These are phyloP conservation scores for Skeletonema costatum DNA, from an alignment of 108 stramenopile species.

Conservation along the genomic window DNA sequence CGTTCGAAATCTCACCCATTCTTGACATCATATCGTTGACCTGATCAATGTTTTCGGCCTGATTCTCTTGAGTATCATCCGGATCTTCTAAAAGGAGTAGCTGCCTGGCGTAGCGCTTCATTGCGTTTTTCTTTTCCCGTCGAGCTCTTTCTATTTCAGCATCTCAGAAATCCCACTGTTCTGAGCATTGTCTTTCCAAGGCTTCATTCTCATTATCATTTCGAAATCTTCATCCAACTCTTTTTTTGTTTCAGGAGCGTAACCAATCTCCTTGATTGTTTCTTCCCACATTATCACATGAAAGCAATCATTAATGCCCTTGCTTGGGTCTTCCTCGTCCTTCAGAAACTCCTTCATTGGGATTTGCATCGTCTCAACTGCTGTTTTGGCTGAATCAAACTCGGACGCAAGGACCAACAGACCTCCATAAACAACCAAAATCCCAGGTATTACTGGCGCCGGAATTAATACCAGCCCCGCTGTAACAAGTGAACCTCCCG, in stretches of 20 bases:
- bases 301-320: not conserved
- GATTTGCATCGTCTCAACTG: slow-evolving; percentile 14
- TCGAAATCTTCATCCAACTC: slow-evolving; percentile 32
- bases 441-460: slow-evolving; percentile 25
- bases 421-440: slow-evolving; percentile 31
- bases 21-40: no score
- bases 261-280: not conserved
- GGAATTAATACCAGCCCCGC: slow-evolving; percentile 30
- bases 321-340: slow-evolving; percentile 15
- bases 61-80: not conserved
- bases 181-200: not conserved
- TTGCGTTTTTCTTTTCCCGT: slow-evolving; percentile 2
- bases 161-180: not conserved
- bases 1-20: no score
- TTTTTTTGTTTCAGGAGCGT: not conserved
- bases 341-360: slow-evolving; percentile 21
- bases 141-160: slow-evolving; percentile 3
- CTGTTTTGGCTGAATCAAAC: slow-evolving; percentile 30
- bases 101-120: not conserved
- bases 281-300: not conserved
- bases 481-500: slow-evolving; percentile 32
- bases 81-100: slow-evolving; percentile 2
- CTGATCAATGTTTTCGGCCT: not conserved
- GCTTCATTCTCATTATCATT: slow-evolving; percentile 8
- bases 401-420: slow-evolving; percentile 36